Conservation (phyloP, 192 early-diverging fungal genomes). For the Haplosporangium gracile region DNA sequence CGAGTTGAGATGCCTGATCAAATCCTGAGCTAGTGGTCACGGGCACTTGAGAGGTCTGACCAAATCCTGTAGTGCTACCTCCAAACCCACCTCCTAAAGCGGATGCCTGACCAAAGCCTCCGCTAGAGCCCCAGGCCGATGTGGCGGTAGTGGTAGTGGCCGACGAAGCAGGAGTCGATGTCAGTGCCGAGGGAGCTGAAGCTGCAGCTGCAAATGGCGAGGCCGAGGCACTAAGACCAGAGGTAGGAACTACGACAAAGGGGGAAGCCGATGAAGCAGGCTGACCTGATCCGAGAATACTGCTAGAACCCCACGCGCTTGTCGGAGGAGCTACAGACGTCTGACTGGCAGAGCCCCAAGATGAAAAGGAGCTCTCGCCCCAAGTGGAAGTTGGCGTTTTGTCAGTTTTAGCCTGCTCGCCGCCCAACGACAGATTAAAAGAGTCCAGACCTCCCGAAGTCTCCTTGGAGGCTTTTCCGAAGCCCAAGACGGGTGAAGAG, state of each 20-base stretch:
- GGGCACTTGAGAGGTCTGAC: not conserved
- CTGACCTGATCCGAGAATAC: not conserved
- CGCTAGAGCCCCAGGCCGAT: slow-evolving; percentile 16
- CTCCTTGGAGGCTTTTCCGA: slow-evolving; percentile 15
- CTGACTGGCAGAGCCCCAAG: slow-evolving; percentile 36
- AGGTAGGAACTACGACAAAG: slow-evolving; percentile 3
- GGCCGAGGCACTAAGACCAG: not conserved
- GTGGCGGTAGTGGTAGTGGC: not conserved
- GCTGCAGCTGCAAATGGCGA: not conserved
- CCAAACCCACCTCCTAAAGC: not conserved
- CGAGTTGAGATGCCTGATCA: slow-evolving; percentile 6
- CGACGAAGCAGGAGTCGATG: slow-evolving; percentile 13
- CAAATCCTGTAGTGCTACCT: not conserved
- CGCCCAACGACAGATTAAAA: slow-evolving; percentile 37
- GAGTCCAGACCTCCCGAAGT: slow-evolving; percentile 31
- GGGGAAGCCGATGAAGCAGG: slow-evolving; percentile 7
- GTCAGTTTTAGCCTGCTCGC: slow-evolving; percentile 11
- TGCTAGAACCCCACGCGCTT: not conserved
- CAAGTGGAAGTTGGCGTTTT: slow-evolving; percentile 28
- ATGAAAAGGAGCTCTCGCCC: slow-evolving; percentile 36
- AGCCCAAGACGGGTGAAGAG: slow-evolving; percentile 2
- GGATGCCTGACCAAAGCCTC: slow-evolving; percentile 26
- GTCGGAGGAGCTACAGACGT: slow-evolving; percentile 11
- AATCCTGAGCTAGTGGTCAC: slow-evolving; percentile 7
- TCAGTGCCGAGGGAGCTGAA: slow-evolving; percentile 11